Base-by-base conservation (phyloP, 2,329 filamentous ascomycete genomes). In the Fusarium chaquense region DNA sequence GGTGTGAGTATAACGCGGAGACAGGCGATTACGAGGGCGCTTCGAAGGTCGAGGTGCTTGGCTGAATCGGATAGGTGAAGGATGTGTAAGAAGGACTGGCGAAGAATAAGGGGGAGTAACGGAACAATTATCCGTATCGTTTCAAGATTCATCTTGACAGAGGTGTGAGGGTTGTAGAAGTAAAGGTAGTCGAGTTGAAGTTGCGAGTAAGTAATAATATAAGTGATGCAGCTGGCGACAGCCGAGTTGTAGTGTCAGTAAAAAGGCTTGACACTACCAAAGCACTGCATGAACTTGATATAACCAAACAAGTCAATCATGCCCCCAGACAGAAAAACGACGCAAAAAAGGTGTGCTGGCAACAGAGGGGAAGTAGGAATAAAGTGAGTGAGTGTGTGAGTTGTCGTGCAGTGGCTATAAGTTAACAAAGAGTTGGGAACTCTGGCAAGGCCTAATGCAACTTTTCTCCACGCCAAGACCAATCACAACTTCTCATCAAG, bases 1-100 rank as follows among this genome's bases (percentile, higher is more conserved):
- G 82, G 80, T 16, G 78, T 69, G 26, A 93, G 77, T 57, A 93
- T 83, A 1, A 87, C 87, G 22, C 93, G 90, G n/a, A 97, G 78
- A 18, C 96, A 81, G 28, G 88, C 86, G 58, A 97, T 84, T 1
- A 86, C 89, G 57, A 98, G 76, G 59, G 92, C 91, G 16, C 91
- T 95, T 53, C 86, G 86, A 6, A 97, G 81, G 77, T 97, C 91
- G 81, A 95, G 90, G 82, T 96, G 93, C 47, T 89, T 87, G 6
- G 91, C 88, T 10, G 89, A 89, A 35, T 90, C 85, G 0, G 94
- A 93, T 41, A 91, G 80, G 30, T 85, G 86, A 10, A 97, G 83
- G 4, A 89, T 76, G 73, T 94, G 91, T 49, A 85, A 81, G 15
- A 92, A 65, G 3, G 88, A 84, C 2, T 90, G 86, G 67, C 88